phyloP scores from a whole-genome alignment of 805 yeast genomes.

The Pichia heedii region DNA sequence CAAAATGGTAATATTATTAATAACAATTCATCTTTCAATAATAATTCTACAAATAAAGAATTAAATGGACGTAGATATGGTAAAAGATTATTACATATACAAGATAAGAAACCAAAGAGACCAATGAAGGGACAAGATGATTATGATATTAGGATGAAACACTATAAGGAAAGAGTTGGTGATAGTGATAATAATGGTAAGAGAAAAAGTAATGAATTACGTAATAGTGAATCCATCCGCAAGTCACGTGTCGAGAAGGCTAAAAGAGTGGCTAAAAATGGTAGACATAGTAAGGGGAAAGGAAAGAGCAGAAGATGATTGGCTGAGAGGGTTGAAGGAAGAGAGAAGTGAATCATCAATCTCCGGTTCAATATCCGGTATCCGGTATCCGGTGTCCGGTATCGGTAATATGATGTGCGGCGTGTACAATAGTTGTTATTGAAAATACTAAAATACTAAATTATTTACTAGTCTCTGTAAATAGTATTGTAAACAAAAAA shows the following conservation, averaged over 20 bases:
- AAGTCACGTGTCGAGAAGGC: constrained; percentile 64
- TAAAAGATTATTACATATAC: constrained; percentile 63
- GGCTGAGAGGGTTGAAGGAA: background rate
- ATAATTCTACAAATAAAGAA: constrained; percentile 26
- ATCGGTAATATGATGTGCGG: no score
- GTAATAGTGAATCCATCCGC: constrained; percentile 65
- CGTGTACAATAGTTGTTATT: no score
- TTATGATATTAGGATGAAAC: constrained; percentile 70
- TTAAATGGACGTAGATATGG: constrained; percentile 28
- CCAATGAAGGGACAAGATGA: constrained; percentile 93
- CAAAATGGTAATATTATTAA: constrained; percentile 51
- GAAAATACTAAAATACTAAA: no score
- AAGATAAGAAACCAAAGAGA: constrained; percentile 68
- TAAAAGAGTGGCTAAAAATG: constrained; percentile 74
- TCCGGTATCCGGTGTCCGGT: no score
- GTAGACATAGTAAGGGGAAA: constrained; percentile 53
- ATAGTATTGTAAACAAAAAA: no score
- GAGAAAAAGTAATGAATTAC: constrained; percentile 60
- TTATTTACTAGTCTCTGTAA: no score
- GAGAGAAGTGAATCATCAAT: background rate
- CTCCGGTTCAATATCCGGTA: background rate
- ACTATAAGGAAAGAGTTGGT: constrained; percentile 71
- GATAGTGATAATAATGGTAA: constrained; percentile 48
- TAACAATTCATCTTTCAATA: constrained; percentile 15
- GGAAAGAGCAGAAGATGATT: constrained; percentile 10